These are phyloP conservation scores for Globisporangium paddicum DNA, from an alignment of 352 stramenopile species.

Conservation along the genomic window DNA sequence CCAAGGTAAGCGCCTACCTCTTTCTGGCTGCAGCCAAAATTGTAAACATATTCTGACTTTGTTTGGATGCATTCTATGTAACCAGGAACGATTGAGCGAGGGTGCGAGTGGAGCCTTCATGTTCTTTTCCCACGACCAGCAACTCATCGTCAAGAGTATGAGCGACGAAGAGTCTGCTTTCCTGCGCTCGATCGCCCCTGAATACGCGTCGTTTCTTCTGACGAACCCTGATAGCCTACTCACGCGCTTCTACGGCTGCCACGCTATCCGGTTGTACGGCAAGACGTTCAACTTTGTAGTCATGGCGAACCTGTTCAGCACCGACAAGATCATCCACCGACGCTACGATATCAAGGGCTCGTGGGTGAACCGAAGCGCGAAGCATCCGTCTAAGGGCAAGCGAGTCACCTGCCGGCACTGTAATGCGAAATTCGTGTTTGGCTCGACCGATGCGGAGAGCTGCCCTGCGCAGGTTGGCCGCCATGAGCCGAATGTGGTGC, in stretches of 20 bases:
- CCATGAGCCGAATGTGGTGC: constrained; percentile 82
- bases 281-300: constrained; percentile 90
- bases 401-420: constrained; percentile 82
- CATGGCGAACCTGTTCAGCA: constrained; percentile 87
- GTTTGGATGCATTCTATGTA: neutral
- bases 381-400: constrained; percentile 84
- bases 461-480: constrained; percentile 71
- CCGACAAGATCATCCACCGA: constrained; percentile 77
- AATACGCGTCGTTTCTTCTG: constrained; percentile 78
- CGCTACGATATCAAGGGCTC: constrained; percentile 88
- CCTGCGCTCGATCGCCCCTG: constrained; percentile 69
- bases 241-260: constrained; percentile 81
- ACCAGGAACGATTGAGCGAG: constrained; percentile 73
- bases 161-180: constrained; percentile 82
- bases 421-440: constrained; percentile 86
- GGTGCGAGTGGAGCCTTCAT: constrained; percentile 85
- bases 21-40: neutral
- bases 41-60: constrained; percentile 2
- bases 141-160: constrained; percentile 90
- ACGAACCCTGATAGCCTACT: constrained; percentile 81
- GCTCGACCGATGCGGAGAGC: constrained; percentile 72
- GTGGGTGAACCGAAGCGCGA: constrained; percentile 85
- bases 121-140: constrained; percentile 88
- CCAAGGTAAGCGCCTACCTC: constrained; percentile 29
- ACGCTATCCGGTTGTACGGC: constrained; percentile 81